Base-by-base conservation (phyloP, 208 protist genomes). In the Vickermania spadyakhi region DNA sequence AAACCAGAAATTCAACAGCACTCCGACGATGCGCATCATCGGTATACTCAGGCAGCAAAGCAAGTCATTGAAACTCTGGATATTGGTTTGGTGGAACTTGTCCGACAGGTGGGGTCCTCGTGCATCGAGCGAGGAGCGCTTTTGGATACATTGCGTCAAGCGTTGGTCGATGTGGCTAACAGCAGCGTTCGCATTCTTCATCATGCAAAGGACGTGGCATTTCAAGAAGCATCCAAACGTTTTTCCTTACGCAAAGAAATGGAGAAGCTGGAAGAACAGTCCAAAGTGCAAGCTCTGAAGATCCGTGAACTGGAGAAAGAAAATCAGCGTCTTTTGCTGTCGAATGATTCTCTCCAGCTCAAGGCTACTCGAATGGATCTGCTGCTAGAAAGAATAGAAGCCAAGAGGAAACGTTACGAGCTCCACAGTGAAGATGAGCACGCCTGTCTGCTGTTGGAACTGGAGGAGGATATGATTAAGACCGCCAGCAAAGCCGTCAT, bases 91-190 rank as follows among this genome's bases (percentile, higher is more conserved):
- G 66, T 75, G 23, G 89, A 95, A 66, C 26, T 95, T 36, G 83
- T 86, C 41, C 80, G 85, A 11, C 89, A 95, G 62, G 52, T 84
- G 0, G 31, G 72, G 26, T 56, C 72, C 45, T 49, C 68, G 28
- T 95, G 89, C 57, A 72, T 75, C 11, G 85, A 95, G 72, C 83
- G 85, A 29, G 89, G 84, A 26, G 89, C 84, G 1, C 57, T 95
- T 26, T 75, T 95, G 2, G 85, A 95, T 61, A 49, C 70, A 1
- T 68, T 95, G 5, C 85, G 85, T 45, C 79, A 90, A 58, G 80
- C 70, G 30, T 53, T 82, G 4, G 72, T 77, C 7, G 89, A 95
- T 76, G 60, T 91, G 41, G 66, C 68, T 7, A 61, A 60, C 49
- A 81, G 75, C 58, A 72, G 71, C 54, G 62, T 93, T 23, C 73